A percentile compares a stretch with the other conserved stretches of the same genome.
Conservation (phyloP, 371 early-diverging fungal genomes). For the Mucor circinelloides region DNA sequence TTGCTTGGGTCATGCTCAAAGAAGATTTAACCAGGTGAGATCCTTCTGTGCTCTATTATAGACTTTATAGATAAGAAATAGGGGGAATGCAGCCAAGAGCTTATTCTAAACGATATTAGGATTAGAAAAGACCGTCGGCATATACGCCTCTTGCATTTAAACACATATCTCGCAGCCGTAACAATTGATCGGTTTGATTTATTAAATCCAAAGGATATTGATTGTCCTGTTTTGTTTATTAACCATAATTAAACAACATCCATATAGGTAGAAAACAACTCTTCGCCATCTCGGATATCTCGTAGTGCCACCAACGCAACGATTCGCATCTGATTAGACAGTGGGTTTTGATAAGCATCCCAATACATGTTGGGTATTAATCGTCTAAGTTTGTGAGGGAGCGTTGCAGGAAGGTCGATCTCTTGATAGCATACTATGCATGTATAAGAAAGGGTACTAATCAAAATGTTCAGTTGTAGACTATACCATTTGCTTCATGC, state of each 20-base stretch:
- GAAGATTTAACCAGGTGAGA: no score
- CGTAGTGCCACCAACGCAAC: slow-evolving; percentile 49
- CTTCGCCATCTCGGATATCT: slow-evolving; percentile 42
- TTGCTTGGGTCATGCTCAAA: no score
- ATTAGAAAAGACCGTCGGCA: no score
- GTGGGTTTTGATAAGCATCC: slow-evolving; percentile 23
- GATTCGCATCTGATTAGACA: slow-evolving; percentile 27
- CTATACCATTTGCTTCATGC: slow-evolving; percentile 48
- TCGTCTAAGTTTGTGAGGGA: slow-evolving; percentile 46
- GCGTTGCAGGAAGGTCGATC: slow-evolving; percentile 43
- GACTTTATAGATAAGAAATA: no score
- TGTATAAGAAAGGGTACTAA: not conserved
- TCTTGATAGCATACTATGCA: slow-evolving; percentile 57
- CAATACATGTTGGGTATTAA: slow-evolving; percentile 56
- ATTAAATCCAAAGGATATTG: no score
- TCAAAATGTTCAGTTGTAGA: not conserved
- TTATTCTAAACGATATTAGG: no score
- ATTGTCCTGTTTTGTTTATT: no score
- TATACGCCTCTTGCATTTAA: no score
- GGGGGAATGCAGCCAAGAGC: no score
- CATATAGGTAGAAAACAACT: slow-evolving; percentile 60
- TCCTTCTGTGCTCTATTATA: no score
- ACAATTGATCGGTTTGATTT: no score
- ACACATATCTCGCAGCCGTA: no score
- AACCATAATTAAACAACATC: slow-evolving; percentile 38